Evolutionary conservation across 164 flowering plant genomes (phyloP), one percentile per base, ranked within the genome.

Genomic region (Euptelea pleiosperma): DNA sequence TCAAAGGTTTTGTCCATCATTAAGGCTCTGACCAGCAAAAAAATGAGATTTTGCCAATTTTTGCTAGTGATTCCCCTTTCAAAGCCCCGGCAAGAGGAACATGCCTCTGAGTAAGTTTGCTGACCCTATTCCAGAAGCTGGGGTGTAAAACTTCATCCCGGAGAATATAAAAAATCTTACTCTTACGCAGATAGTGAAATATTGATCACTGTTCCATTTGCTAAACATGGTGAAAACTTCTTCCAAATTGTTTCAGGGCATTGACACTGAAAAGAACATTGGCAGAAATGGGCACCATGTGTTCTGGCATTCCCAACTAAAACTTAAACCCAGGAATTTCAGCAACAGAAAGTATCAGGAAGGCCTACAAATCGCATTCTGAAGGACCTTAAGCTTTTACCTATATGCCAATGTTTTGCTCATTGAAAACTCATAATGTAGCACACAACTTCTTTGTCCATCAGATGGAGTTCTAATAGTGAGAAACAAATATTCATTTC

Each of bases 391-490:
- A 63, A 29, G 28, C 60, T 63, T 55, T 63, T n/a, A 55, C n/a
- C 48, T 37, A 26, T 8, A 47, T 14, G 47, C 21, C 67, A 55
- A 36, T 46, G 16, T 42, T 50, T 44, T 35, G 34, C 67, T 47
- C 47, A 46, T 55, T 55, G 46, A 55, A 35, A 35, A 50, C 66
- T 55, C 37, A 57, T 42, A 58, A 50, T 42, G 62, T 47, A 58
- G 45, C 55, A 56, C 44, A 56, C 57, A 61, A 51, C 64, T 36
- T 56, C 71, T 50, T 61, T 48, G 58, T 57, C 71, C 71, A 42
- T 62, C 62, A 34, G 47, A 28, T 36, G 52, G 28, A 28, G 48
- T 57, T 51, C 53, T 57, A 62, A 50, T 16, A 47, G 50, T 36
- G 44, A 58, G 25, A 61, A 52, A 49, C 36, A 61, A 62, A 67